These are phyloP conservation scores for Cavenderia fasciculata DNA, from an alignment of 78 protist species.

Conservation along the genomic window DNA sequence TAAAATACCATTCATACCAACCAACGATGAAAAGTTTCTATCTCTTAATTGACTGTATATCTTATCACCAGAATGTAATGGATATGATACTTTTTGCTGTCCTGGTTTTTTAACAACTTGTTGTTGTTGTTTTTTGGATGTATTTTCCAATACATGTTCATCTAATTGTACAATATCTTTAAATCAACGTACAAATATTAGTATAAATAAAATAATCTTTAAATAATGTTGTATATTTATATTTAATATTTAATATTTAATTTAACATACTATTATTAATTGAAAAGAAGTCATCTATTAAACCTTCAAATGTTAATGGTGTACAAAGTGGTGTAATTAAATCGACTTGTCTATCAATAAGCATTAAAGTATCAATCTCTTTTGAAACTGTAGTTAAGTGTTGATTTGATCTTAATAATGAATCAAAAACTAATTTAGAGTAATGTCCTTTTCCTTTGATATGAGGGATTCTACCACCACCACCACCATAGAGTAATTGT, in stretches of 20 bases:
- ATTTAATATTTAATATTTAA: not conserved
- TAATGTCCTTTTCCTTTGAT: too few species aligned
- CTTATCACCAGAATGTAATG: constrained; percentile 25
- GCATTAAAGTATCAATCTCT: constrained; percentile 83
- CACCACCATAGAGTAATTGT: too few species aligned
- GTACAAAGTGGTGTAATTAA: constrained; percentile 83
- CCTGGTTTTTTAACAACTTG: constrained; percentile 6
- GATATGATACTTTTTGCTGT: constrained; percentile 4
- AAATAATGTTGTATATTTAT: too few species aligned
- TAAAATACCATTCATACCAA: constrained; percentile 53
- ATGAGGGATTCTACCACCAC: too few species aligned
- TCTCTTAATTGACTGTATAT: constrained; percentile 73
- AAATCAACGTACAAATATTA: not conserved
- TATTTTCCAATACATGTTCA: not conserved
- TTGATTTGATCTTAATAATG: too few species aligned
- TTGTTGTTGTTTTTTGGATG: not conserved
- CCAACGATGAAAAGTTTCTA: constrained; percentile 73
- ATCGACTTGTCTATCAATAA: constrained; percentile 91
- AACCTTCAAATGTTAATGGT: constrained; percentile 96
- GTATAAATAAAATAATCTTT: not conserved
- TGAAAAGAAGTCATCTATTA: constrained; percentile 93
- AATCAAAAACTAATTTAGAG: too few species aligned
- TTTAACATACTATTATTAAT: constrained; percentile 39
- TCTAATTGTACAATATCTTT: not conserved
- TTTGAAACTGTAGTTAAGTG: too few species aligned